phyloP scores from a whole-genome alignment of 257 asterid genomes.

The Forsythia viridissima region DNA sequence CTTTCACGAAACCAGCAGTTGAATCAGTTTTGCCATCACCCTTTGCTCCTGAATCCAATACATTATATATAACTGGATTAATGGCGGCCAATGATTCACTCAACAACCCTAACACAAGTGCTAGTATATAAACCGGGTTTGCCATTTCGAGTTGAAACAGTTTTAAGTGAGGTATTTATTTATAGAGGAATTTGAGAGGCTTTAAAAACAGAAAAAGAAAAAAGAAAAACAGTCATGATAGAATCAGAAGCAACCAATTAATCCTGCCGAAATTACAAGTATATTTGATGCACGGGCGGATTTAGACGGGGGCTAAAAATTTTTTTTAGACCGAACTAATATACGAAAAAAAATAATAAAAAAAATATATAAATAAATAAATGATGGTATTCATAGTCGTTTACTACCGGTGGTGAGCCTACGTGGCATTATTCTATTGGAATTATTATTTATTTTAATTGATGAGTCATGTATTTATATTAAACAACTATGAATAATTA shows the following conservation, averaged over 20 bases:
- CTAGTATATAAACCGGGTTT: background rate
- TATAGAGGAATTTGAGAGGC: constrained; percentile 30
- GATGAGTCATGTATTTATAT: too few relatives aligned
- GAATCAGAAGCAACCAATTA: background rate
- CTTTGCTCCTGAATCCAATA: constrained; percentile 45
- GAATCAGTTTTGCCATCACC: constrained; percentile 51
- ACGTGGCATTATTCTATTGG: too few relatives aligned
- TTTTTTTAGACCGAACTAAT: too few relatives aligned
- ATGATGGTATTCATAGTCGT: too few relatives aligned
- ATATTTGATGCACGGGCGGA: too few relatives aligned
- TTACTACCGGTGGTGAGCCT: too few relatives aligned
- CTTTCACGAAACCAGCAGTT: constrained; percentile 33
- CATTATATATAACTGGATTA: constrained; percentile 24
- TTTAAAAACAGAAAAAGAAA: constrained; percentile 8
- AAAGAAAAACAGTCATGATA: background rate
- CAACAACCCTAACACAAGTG: constrained; percentile 22
- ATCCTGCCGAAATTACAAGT: background rate
- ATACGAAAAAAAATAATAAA: too few relatives aligned
- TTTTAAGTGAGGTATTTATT: constrained; percentile 34
- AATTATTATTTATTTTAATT: too few relatives aligned
- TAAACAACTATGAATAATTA: too few relatives aligned
- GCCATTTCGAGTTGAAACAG: constrained; percentile 30
- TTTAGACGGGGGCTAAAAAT: too few relatives aligned
- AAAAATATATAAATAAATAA: too few relatives aligned
- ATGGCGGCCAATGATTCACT: constrained; percentile 30